Evolutionary conservation across 148 eudicot genomes (phyloP), one percentile per base, ranked within the genome.

Genomic region (Salicornia ramosissima): DNA sequence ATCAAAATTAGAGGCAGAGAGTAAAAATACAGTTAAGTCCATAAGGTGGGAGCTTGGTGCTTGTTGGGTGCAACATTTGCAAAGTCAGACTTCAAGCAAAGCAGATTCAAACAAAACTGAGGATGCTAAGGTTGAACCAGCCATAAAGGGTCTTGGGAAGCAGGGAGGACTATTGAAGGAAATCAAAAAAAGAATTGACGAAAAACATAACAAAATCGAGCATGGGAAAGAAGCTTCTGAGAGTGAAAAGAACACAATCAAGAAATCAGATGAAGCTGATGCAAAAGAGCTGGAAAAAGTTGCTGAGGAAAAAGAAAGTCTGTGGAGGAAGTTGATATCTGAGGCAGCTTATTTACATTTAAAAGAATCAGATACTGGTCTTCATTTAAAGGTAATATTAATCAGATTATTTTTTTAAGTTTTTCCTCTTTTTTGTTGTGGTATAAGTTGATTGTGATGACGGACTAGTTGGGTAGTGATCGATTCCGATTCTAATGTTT

Each of bases 21-120:
- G 46, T 65, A 72, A 64, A 46, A 75, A 79, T 70, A 68, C 70
- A 13, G 66, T 57, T 67, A 87, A 85, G 64, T 82, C 88, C 33
- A 86, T 89, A 67, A 83, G 97, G 80, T 92, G 97, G 97, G 97
- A 92, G 79, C 86, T 92, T 58, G 97, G 97, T 59, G 96, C 97
- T 51, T 92, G 97, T 73, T 92, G 96, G 97, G 91, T 92, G 69
- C 97, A 92, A 77, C 97, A 92, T 80, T 81, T 92, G 78, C 97
- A 92, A 82, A 89, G 79, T 77, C 86, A 83, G 52, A 78, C 81
- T 79, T 84, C 96, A 18, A 95, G 82, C n/a, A 90, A 93, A 84
- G 65, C 73, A 0, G 97, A 90, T 12, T 59, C 88, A 31, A 86
- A 89, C 66, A 89, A 89, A 73, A 51, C 72, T 30, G 90, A 87